Conservation (phyloP, 805 yeast genomes). For the Wickerhamiella nectarea region DNA sequence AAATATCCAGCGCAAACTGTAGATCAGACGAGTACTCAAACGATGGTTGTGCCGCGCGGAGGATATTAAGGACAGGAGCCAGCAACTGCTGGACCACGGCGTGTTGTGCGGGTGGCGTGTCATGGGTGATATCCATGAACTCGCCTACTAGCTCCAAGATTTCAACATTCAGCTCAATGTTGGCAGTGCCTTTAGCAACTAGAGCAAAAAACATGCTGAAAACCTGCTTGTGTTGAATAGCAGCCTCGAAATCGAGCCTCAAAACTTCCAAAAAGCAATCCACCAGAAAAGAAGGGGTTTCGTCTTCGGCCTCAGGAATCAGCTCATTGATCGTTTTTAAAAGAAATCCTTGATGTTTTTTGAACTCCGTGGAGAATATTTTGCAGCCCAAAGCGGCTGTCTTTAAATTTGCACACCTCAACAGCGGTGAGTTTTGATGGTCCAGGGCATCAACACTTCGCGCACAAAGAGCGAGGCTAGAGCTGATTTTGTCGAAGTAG, state of each 20-base stretch:
- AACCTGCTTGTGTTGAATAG: constrained; percentile 26
- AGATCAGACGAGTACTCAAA: constrained; percentile 47
- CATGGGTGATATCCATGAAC: constrained; percentile 37
- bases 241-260: constrained; percentile 31
- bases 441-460: constrained; percentile 13
- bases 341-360: constrained; percentile 20
- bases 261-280: constrained; percentile 55
- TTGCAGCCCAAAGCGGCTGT: constrained; percentile 12
- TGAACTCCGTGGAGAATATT: constrained; percentile 16
- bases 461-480: background rate
- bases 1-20: constrained; percentile 40
- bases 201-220: constrained; percentile 47
- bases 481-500: background rate
- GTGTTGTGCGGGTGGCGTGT: constrained; percentile 19
- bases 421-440: constrained; percentile 4
- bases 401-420: constrained; percentile 12
- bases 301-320: constrained; percentile 57
- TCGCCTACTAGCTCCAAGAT: constrained; percentile 55
- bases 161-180: constrained; percentile 53
- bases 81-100: constrained; percentile 13
- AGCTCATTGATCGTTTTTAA: constrained; percentile 32
- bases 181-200: constrained; percentile 61
- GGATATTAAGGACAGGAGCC: constrained; percentile 14
- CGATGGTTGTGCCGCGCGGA: constrained; percentile 6
- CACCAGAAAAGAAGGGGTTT: constrained; percentile 56